phyloP scores from a whole-genome alignment of 148 eudicot species.

The Agrostemma githago region DNA sequence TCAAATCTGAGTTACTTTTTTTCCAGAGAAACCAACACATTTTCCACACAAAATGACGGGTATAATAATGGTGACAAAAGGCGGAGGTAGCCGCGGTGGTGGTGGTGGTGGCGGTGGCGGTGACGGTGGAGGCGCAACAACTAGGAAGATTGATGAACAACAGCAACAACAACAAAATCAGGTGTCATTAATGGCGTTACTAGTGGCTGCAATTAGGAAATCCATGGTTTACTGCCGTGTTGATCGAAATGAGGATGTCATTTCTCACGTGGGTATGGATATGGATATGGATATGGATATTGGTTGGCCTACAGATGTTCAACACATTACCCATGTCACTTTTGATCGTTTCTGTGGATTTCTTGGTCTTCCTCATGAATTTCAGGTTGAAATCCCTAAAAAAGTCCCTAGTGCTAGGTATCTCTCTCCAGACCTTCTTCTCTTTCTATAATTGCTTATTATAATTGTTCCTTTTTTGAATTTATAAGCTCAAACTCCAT shows the following conservation, averaged over 20 bases:
- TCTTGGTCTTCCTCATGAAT: constrained; percentile 78
- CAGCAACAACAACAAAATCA: constrained; percentile 30
- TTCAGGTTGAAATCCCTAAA: constrained; percentile 59
- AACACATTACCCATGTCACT: constrained; percentile 83
- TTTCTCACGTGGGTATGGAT: constrained; percentile 49
- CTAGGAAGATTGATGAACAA: not conserved
- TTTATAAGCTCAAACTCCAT: not conserved
- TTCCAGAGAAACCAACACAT: constrained; percentile 12
- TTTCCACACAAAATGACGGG: constrained; percentile 27
- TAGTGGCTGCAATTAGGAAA: constrained; percentile 46
- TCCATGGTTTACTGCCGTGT: constrained; percentile 50
- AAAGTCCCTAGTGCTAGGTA: constrained; percentile 92
- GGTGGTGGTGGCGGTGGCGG: constrained; percentile 26
- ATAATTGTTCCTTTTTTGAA: not conserved
- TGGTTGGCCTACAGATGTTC: constrained; percentile 94
- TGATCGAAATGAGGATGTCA: constrained; percentile 36
- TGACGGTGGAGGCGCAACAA: constrained; percentile 22
- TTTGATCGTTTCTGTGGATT: constrained; percentile 86
- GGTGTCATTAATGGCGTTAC: constrained; percentile 36
- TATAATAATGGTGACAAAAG: constrained; percentile 41
- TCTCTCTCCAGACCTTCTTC: not conserved
- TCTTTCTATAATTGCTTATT: not conserved
- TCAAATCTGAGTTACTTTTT: constrained; percentile 1
- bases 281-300: constrained; percentile 86
- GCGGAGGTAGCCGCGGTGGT: constrained; percentile 33